Base-by-base conservation (phyloP, 78 protist genomes). In the Cavenderia fasciculata region DNA sequence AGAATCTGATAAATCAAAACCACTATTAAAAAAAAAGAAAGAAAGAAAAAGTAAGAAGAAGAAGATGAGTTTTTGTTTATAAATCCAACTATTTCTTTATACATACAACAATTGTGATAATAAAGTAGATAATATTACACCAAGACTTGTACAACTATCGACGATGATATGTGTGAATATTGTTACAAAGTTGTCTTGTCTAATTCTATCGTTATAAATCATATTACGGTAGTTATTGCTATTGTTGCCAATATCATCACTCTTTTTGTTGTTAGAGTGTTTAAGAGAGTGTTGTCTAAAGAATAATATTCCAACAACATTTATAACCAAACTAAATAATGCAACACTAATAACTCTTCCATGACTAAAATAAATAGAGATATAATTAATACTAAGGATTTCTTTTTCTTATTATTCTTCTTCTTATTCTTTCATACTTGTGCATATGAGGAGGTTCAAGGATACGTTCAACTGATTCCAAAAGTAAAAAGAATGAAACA, bases 401-500 rank as follows among this genome's bases (percentile, higher is more conserved):
- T n/a, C 33, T 1, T 21, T 12, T 38, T 31, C 4, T 40, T 8
- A 34, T 40, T 21, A 18, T 6, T 49, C 54, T 18, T 12, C 12
- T 49, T 12, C 12, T 12, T 18, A n/a, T 7, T 38, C 23, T 16
- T 29, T 56, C 38, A 10, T 57, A 87, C 93, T 61, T 40, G 49
- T 87, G 86, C 57, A 87, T 69, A 46, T 87, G 88, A 25, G 85
- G 88, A 63, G 93, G 93, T 74, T 87, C 93, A 59, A 75, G 57
- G 18, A 87, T 12, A 47, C 93, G 59, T 59, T 87, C 93, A 16
- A 74, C 38, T 12, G 93, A 87, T 65, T 87, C 93, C 44, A 87
- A 65, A 41, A 87, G 70, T 29, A 87, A 71, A 59, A 87, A 87
- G 40, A 87, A 61, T 21, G 86, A 87, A 31, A 87, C 93, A 27